Conservation (phyloP, 257 asterid genomes). For the Solanum sejunctum region DNA sequence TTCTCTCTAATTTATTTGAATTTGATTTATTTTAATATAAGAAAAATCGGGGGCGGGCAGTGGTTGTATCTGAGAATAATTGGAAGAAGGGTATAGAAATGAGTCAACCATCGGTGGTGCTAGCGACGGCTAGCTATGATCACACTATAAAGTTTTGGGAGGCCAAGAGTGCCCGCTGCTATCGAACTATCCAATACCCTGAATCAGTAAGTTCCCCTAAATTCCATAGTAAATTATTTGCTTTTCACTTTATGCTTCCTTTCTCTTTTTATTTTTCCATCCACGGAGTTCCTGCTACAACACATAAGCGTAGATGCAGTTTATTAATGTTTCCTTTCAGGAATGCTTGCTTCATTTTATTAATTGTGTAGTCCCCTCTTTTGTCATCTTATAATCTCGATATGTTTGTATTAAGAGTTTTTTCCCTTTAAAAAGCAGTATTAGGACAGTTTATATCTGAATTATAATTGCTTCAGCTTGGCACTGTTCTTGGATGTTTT, state of each 20-base stretch:
- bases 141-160: conserved; percentile 98
- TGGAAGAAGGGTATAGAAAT: conserved; percentile 17
- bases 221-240: not conserved
- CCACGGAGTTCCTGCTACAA: not conserved
- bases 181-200: conserved; percentile 85
- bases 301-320: not conserved
- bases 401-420: not conserved
- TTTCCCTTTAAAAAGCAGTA: not conserved
- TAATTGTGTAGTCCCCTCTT: not conserved
- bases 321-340: not conserved
- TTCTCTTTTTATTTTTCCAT: not conserved
- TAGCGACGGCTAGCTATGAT: conserved; percentile 98
- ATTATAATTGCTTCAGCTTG: not conserved
- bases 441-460: not conserved
- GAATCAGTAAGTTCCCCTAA: conserved; percentile 53
- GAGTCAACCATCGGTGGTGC: conserved; percentile 78
- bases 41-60: no score
- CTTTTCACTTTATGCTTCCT: not conserved
- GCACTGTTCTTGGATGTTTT: not conserved
- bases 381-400: not conserved
- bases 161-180: conserved; percentile 86
- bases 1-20: no score
- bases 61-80: not conserved
- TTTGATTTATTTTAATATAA: no score
- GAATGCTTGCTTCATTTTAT: not conserved